Percentiles rank a stretch among this genome's conserved stretches.
Conservation (phyloP, 2,329 filamentous ascomycete genomes). For the Didymella sp. region DNA sequence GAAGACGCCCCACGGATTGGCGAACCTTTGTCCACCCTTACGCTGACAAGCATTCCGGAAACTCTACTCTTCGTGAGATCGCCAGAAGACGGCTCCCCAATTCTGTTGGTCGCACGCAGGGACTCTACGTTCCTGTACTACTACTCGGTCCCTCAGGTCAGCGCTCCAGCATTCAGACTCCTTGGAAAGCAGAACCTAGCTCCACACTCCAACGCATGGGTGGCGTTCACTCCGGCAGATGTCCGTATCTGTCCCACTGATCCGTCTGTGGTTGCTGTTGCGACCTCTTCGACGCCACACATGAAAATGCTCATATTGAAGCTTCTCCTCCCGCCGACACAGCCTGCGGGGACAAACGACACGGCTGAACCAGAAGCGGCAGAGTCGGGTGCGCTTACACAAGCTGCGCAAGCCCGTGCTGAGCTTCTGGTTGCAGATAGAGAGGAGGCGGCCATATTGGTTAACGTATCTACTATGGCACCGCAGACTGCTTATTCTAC, state of each 20-base stretch:
- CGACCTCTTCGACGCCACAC: constrained; percentile 66
- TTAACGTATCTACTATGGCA: constrained; percentile 66
- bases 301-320: constrained; percentile 69
- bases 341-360: constrained; percentile 8
- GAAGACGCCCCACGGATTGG: constrained; percentile 40
- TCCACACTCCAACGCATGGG: constrained; percentile 69
- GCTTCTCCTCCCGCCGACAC: constrained; percentile 58
- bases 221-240: constrained; percentile 66
- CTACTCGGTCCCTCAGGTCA: constrained; percentile 51
- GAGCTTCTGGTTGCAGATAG: constrained; percentile 61
- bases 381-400: constrained; percentile 47
- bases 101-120: constrained; percentile 62
- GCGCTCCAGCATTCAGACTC: constrained; percentile 36
- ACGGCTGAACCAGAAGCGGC: constrained; percentile 11
- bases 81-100: constrained; percentile 53
- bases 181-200: constrained; percentile 67
- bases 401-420: constrained; percentile 60
- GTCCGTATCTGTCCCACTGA: constrained; percentile 64
- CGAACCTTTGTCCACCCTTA: constrained; percentile 53
- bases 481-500: constrained; percentile 71
- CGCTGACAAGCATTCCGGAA: constrained; percentile 63
- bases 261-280: constrained; percentile 62
- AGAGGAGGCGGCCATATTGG: constrained; percentile 65
- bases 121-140: constrained; percentile 67
- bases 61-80: constrained; percentile 61